Conservation (phyloP, 2,329 filamentous ascomycete genomes). For the Ascochyta lentis region DNA sequence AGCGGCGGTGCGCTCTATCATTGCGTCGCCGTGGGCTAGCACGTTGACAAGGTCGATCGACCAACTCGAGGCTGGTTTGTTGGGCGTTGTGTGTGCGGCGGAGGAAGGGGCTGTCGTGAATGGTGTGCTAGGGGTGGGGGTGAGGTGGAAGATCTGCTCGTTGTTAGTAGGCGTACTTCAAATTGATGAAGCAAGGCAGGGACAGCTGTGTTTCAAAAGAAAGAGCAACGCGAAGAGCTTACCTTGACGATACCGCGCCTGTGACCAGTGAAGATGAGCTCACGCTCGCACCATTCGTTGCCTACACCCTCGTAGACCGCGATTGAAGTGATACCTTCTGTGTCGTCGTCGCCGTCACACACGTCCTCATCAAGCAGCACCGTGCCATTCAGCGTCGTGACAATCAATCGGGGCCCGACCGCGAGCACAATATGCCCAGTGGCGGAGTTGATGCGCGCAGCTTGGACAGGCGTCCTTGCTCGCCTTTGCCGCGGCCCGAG, state of each 20-base stretch:
- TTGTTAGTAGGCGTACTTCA: slow-evolving; percentile 21
- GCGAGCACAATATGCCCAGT: slow-evolving; percentile 90
- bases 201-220: neutral
- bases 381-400: slow-evolving; percentile 90
- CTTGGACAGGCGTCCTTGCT: slow-evolving; percentile 59
- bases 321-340: slow-evolving; percentile 78
- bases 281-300: slow-evolving; percentile 89
- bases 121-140: slow-evolving; percentile 58
- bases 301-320: slow-evolving; percentile 91
- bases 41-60: slow-evolving; percentile 78
- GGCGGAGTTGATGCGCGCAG: slow-evolving; percentile 85
- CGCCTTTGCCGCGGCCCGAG: slow-evolving; percentile 34
- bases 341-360: slow-evolving; percentile 66
- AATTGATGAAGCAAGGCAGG: neutral
- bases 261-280: slow-evolving; percentile 89
- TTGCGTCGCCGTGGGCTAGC: slow-evolving; percentile 77
- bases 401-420: slow-evolving; percentile 72
- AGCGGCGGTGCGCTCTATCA: slow-evolving; percentile 53
- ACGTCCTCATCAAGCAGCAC: slow-evolving; percentile 82
- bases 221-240: slow-evolving; percentile 1
- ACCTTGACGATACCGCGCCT: slow-evolving; percentile 80
- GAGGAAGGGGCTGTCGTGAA: slow-evolving; percentile 49
- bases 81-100: neutral
- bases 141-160: slow-evolving; percentile 64
- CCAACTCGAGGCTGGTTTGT: slow-evolving; percentile 56